Conservation (phyloP, 805 yeast species). For the Maudiozyma saulgeensis region DNA sequence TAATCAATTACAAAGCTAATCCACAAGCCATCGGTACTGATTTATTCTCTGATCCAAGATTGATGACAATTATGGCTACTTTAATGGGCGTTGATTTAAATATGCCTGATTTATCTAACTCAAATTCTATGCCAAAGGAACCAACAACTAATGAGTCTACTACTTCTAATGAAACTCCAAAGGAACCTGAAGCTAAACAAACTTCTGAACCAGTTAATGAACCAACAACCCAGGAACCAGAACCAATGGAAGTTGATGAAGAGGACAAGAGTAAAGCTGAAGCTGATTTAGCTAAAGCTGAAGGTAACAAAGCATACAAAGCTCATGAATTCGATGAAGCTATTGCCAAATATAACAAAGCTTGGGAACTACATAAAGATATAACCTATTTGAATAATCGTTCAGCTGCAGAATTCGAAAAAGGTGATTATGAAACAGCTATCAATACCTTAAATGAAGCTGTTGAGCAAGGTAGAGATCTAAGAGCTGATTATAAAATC, state of each 20-base stretch:
- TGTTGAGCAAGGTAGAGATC: slow-evolving; percentile 79
- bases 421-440: slow-evolving; percentile 82
- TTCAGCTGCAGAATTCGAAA: slow-evolving; percentile 96
- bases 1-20: slow-evolving; percentile 45
- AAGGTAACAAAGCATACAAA: slow-evolving; percentile 83
- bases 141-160: slow-evolving; percentile 4
- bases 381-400: slow-evolving; percentile 91
- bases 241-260: slow-evolving; percentile 32
- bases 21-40: slow-evolving; percentile 68
- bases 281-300: slow-evolving; percentile 67
- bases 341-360: slow-evolving; percentile 72
- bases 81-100: slow-evolving; percentile 73
- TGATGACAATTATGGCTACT: slow-evolving; percentile 82
- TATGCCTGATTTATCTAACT: slow-evolving; percentile 28
- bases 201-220: slow-evolving; percentile 8
- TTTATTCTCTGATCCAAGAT: slow-evolving; percentile 69
- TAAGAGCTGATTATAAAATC: slow-evolving; percentile 83
- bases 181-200: slow-evolving; percentile 8
- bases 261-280: slow-evolving; percentile 32
- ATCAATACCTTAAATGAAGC: slow-evolving; percentile 75
- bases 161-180: slow-evolving; percentile 15
- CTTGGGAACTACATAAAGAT: slow-evolving; percentile 74
- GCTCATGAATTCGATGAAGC: slow-evolving; percentile 87
- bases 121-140: slow-evolving; percentile 24
- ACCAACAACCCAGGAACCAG: slow-evolving; percentile 20